A percentile compares a stretch with the other conserved stretches of the same genome.
These are phyloP conservation scores for Vachellia pachyceras DNA, from an alignment of 306 rosid genomes.

Conservation along the genomic window DNA sequence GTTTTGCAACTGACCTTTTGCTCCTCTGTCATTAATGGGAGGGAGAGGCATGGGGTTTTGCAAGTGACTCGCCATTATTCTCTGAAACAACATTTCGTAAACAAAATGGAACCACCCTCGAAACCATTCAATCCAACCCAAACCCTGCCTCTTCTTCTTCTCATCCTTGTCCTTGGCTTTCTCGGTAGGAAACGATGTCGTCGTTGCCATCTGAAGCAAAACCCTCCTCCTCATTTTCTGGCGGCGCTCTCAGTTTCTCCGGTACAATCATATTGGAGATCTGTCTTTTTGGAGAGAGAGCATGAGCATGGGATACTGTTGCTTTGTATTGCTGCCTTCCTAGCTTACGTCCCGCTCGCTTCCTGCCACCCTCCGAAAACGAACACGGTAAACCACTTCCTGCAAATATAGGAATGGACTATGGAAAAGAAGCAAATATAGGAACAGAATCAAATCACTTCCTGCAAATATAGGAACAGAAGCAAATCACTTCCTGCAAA, in stretches of 20 bases:
- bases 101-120: slow-evolving; percentile 71
- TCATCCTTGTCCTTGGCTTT: slow-evolving; percentile 36
- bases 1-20: too few relatives aligned
- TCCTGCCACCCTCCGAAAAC: too few relatives aligned
- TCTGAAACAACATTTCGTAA: slow-evolving; percentile 84
- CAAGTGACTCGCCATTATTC: slow-evolving; percentile 88
- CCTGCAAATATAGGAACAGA: too few relatives aligned
- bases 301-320: not conserved
- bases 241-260: not conserved
- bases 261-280: slow-evolving; percentile 42
- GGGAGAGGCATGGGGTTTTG: slow-evolving; percentile 88
- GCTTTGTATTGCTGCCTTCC: not conserved
- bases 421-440: too few relatives aligned
- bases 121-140: slow-evolving; percentile 93
- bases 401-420: too few relatives aligned
- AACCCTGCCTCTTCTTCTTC: slow-evolving; percentile 60
- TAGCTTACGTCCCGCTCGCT: too few relatives aligned
- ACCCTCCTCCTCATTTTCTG: slow-evolving; percentile 2
- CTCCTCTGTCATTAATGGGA: slow-evolving; percentile 73
- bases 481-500: too few relatives aligned
- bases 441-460: too few relatives aligned
- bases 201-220: slow-evolving; percentile 50
- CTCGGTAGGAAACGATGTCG: slow-evolving; percentile 46
- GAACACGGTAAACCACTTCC: too few relatives aligned
- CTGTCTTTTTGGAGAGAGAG: slow-evolving; percentile 29